Conservation (phyloP, 306 rosid species). For the Gynostemma pentaphyllum region DNA sequence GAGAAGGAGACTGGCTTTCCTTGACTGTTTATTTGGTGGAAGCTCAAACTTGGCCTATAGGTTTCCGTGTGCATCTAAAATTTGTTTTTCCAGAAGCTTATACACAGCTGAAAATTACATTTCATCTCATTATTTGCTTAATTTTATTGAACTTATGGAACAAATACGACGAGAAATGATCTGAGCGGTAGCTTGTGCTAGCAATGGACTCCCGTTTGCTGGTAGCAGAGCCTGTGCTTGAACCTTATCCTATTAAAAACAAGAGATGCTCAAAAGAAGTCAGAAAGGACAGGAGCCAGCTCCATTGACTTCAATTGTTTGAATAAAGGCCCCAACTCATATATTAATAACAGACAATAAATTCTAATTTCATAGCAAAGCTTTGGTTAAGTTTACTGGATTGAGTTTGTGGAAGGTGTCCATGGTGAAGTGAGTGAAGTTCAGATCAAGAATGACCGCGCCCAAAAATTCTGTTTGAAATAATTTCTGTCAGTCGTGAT, state of each 20-base stretch:
- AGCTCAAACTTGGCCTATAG: not conserved
- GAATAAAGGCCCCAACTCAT: too few relatives aligned
- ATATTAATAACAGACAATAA: too few relatives aligned
- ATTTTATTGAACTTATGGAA: not conserved
- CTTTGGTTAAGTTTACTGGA: not conserved
- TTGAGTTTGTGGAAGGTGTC: not conserved
- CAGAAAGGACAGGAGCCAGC: not conserved
- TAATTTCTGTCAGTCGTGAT: conserved; percentile 18
- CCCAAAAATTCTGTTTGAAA: conserved; percentile 20
- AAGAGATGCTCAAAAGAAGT: not conserved
- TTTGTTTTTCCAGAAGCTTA: not conserved
- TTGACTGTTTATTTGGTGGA: not conserved
- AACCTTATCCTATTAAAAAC: not conserved
- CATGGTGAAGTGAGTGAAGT: not conserved
- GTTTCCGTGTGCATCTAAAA: not conserved
- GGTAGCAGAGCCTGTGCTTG: not conserved
- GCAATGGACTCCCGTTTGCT: not conserved
- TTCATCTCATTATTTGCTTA: not conserved
- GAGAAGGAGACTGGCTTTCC: not conserved
- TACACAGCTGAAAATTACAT: not conserved
- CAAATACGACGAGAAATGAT: not conserved
- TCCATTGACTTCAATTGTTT: not conserved
- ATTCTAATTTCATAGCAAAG: not conserved
- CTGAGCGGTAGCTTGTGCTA: not conserved
- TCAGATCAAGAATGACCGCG: conserved; percentile 29